Evolutionary conservation across 1,284 basidiomycete genomes (phyloP).

Genomic region (Wolfiporia cocos): DNA sequence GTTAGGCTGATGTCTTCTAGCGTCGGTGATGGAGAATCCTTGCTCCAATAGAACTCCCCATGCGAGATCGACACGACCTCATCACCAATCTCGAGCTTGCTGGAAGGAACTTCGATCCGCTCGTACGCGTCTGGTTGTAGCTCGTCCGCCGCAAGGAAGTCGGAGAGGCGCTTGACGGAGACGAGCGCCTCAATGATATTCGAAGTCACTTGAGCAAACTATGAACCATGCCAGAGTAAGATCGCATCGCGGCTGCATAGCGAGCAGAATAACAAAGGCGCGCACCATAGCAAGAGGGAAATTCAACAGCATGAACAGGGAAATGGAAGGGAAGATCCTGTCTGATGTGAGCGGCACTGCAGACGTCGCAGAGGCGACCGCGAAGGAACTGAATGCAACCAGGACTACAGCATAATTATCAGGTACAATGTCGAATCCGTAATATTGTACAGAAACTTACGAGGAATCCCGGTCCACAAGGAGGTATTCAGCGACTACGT

Average conservation of each 20-base stretch:
- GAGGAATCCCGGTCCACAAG: constrained; percentile 64
- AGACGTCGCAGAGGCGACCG: constrained; percentile 70
- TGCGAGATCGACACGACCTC: constrained; percentile 66
- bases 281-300: constrained; percentile 84
- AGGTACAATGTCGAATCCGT: background rate
- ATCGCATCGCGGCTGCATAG: background rate
- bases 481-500: constrained; percentile 50
- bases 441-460: constrained; percentile 24
- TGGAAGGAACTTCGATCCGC: constrained; percentile 34
- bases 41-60: constrained; percentile 79
- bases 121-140: constrained; percentile 72
- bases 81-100: constrained; percentile 53
- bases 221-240: background rate
- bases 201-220: constrained; percentile 69
- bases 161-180: constrained; percentile 74
- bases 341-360: constrained; percentile 79
- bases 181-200: constrained; percentile 85
- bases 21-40: constrained; percentile 48
- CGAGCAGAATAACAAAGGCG: background rate
- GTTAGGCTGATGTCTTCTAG: constrained; percentile 75
- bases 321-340: constrained; percentile 92
- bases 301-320: constrained; percentile 85
- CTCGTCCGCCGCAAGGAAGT: constrained; percentile 77
- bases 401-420: constrained; percentile 42
- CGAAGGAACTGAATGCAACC: constrained; percentile 87